Evolutionary conservation across 1,284 basidiomycete species (phyloP), one percentile per base, ranked within the genome.

Genomic region (Ceratobasidium theobromae): DNA sequence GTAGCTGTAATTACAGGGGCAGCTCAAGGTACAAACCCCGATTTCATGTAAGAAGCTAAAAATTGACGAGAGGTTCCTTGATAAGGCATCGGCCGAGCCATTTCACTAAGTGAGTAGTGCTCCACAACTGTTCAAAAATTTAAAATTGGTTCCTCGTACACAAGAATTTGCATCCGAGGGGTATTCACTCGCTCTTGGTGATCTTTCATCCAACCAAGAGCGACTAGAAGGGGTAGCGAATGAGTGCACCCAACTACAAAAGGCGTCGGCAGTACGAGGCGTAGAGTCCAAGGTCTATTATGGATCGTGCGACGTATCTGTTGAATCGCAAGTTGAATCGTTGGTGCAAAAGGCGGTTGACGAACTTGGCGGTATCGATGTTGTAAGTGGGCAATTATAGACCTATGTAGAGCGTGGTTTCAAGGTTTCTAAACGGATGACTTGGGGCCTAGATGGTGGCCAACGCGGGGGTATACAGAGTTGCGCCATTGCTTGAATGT

Each of bases 1-100:
- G 57, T 62, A 18, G 57, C 57, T 9, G 57, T 62, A n/a, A 62
- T 62, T n/a, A 62, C 57, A 4, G 57, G 57, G 4, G 57, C 57
- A 18, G 57, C 32, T 40, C 57, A 62, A 62, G 57, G 57, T 62
- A 18, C 9, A 32, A 14, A 38, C 9, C 8, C 25, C 11, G 6
- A 27, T 18, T 5, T 33, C 12, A 6, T 11, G 51, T n/a, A 18
- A 16, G 35, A 8, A 38, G 9, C 16, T 33, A 8, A 8, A 40
- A 38, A 40, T 38, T n/a, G 23, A 46, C 11, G 23, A 18, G 2
- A 18, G 12, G 14, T 11, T 1, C 4, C 6, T 30, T 27, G 25
- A 18, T 9, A 16, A 51, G 57, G 57, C 21, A 62, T 62, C n/a
- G 57, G 57, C 4, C 57, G 57, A 18, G 57, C 57, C 1, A 51